phyloP scores from a whole-genome alignment of 2,329 filamentous ascomycete genomes.

The Drechmeria coniospora region DNA sequence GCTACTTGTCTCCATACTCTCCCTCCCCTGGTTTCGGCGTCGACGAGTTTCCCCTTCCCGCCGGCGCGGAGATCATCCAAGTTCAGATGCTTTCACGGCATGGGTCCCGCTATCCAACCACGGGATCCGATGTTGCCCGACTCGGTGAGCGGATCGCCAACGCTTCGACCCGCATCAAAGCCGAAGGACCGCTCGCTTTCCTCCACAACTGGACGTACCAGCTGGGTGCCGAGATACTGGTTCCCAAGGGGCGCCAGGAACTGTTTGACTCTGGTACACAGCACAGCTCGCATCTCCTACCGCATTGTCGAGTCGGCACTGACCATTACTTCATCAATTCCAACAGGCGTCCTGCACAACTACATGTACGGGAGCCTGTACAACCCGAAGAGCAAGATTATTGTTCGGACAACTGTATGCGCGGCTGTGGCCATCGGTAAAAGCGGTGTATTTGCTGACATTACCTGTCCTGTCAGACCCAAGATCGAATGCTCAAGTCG shows the following conservation, averaged over 20 bases:
- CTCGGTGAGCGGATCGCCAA: constrained; percentile 44
- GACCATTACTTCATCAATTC: constrained; percentile 1
- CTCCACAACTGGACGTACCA: constrained; percentile 54
- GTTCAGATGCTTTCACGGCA: constrained; percentile 60
- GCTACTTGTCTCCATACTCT: constrained; percentile 50
- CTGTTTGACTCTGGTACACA: constrained; percentile 50
- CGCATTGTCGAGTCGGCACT: not conserved
- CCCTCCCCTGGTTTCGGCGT: constrained; percentile 62
- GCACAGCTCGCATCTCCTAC: not conserved
- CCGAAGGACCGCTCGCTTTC: constrained; percentile 46
- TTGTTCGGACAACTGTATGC: constrained; percentile 50
- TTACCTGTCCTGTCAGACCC: constrained; percentile 39
- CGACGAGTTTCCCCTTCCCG: constrained; percentile 52
- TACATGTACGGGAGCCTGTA: constrained; percentile 60
- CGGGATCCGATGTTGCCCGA: constrained; percentile 34
- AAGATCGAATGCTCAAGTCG: constrained; percentile 62
- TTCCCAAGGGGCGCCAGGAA: constrained; percentile 58
- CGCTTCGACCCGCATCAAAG: constrained; percentile 34
- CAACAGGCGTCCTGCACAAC: constrained; percentile 46
- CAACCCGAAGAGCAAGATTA: constrained; percentile 56
- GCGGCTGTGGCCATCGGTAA: not conserved
- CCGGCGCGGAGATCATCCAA: constrained; percentile 52
- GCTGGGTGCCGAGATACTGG: constrained; percentile 56
- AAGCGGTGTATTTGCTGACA: constrained; percentile 5
- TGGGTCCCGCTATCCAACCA: constrained; percentile 58